Percentiles rank a stretch among this genome's conserved stretches.
phyloP scores from a whole-genome alignment of 768 basidiomycete species.

The Trametes elegans region DNA sequence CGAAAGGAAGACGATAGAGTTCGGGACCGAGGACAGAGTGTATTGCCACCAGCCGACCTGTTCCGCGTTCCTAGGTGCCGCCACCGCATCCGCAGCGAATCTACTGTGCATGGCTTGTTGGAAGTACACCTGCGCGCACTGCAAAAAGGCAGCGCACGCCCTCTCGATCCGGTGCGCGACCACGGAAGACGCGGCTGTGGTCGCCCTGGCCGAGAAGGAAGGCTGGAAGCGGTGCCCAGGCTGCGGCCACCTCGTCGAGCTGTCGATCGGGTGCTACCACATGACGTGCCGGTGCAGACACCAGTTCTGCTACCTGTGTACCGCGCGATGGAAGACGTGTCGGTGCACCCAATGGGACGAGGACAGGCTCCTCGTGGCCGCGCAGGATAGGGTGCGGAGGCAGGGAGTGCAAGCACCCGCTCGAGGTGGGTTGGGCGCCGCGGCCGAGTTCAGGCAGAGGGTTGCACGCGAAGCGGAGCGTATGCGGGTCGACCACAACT shows the following conservation, averaged over 20 bases:
- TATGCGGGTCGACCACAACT: slow-evolving; percentile 55
- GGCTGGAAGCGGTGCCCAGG: slow-evolving; percentile 43
- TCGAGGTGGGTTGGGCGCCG: neutral
- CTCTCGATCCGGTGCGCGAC: slow-evolving; percentile 34
- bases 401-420: slow-evolving; percentile 15
- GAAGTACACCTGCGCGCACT: slow-evolving; percentile 42
- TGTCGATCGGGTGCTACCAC: slow-evolving; percentile 38
- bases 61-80: slow-evolving; percentile 51
- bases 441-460: slow-evolving; percentile 6
- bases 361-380: slow-evolving; percentile 38
- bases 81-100: slow-evolving; percentile 18
- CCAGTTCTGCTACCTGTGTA: slow-evolving; percentile 55
- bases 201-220: slow-evolving; percentile 42
- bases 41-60: slow-evolving; percentile 52
- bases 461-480: slow-evolving; percentile 35
- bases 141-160: slow-evolving; percentile 47
- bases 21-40: slow-evolving; percentile 43
- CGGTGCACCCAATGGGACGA: slow-evolving; percentile 67
- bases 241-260: slow-evolving; percentile 31
- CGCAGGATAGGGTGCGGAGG: slow-evolving; percentile 43
- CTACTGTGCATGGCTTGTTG: slow-evolving; percentile 43
- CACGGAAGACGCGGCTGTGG: slow-evolving; percentile 39
- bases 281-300: slow-evolving; percentile 41
- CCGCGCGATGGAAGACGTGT: slow-evolving; percentile 60
- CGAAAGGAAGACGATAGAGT: slow-evolving; percentile 45